Evolutionary conservation across 2,329 filamentous ascomycete species (phyloP).

Genomic region (Aureobasidium sp.): DNA sequence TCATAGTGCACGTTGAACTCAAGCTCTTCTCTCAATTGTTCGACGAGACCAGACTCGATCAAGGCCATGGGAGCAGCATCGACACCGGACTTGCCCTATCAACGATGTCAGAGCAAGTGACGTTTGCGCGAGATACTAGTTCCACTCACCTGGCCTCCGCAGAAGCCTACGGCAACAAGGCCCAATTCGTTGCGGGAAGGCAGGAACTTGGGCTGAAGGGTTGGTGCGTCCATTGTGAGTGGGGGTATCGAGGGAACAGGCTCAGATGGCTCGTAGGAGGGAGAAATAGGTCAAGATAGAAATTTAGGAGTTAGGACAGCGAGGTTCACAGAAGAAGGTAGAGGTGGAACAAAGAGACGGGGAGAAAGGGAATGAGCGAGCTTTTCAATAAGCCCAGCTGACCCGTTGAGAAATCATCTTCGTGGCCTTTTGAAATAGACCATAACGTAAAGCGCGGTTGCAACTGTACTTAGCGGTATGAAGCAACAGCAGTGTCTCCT

Average conservation of each 20-base stretch:
- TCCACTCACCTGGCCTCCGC: conserved; percentile 72
- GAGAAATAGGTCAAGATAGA: background rate
- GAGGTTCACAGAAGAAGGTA: background rate
- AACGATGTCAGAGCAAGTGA: background rate
- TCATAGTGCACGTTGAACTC: conserved; percentile 85
- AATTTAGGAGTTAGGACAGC: background rate
- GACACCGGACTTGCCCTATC: conserved; percentile 78
- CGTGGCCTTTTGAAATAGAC: conserved; percentile 10
- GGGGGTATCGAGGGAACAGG: background rate
- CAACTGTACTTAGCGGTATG: conserved; percentile 14
- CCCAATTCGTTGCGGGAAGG: conserved; percentile 71
- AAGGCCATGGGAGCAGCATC: conserved; percentile 85
- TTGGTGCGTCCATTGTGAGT: conserved; percentile 39
- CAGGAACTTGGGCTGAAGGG: conserved; percentile 66
- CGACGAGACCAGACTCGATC: conserved; percentile 78
- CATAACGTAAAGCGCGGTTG: conserved; percentile 10
- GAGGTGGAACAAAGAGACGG: conserved; percentile 10
- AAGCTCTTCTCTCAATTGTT: conserved; percentile 74
- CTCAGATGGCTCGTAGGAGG: background rate
- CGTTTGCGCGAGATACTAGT: background rate
- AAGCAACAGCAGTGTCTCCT: conserved; percentile 4
- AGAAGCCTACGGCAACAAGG: conserved; percentile 91
- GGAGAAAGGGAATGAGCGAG: conserved; percentile 6
- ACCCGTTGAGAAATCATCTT: conserved; percentile 1
- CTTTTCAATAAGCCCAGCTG: conserved; percentile 7